Base-by-base conservation (phyloP, 768 basidiomycete species). In the Panaeolus cyanescens region DNA sequence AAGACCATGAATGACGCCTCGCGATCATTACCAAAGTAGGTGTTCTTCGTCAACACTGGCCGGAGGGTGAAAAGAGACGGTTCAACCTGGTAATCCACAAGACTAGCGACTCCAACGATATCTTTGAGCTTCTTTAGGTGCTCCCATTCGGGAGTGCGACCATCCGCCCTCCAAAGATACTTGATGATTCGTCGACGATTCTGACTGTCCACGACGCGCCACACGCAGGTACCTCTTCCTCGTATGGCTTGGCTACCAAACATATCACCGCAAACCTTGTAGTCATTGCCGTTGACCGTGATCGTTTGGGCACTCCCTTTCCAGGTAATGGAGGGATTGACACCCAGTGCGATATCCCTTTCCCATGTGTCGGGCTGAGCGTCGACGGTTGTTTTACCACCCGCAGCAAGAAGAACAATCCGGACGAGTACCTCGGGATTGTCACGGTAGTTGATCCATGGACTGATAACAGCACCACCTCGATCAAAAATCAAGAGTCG, bases 311-410 rank as follows among this genome's bases (percentile, higher is more conserved):
- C 28, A 1, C 54, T 56, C 12, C 37, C 40, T 12, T 55, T 8
- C 70, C 68, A 72, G 32, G 61, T 65, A 12, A 71, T 64, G 33
- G 54, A 64, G 0, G 67, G 69, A 32, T 71, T 69, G 36, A 63
- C 67, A 12, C 71, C 71, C 17, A 71, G 55, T 13, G 56, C 42
- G 1, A 39, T 55, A 50, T 68, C 61, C 7, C 36, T 9, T 20
- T 66, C 42, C 4, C 63, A 33, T 4, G 67, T 68, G n/a, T 15
- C 56, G 56, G 37, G 70, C 20, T 25, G 65, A 65, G 28, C 5
- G 5, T 37, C 5, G 13, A 17, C 9, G 36, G 5, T 8, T 5
- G 36, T 9, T 37, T 12, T 37, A 15, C 36, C 36, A 12, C 36
- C 4, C 13, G 36, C 13, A 42, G 12, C 40, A 5, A 42, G 19